Base-by-base conservation (phyloP, 768 basidiomycete species). In the Naematelia encephala region DNA sequence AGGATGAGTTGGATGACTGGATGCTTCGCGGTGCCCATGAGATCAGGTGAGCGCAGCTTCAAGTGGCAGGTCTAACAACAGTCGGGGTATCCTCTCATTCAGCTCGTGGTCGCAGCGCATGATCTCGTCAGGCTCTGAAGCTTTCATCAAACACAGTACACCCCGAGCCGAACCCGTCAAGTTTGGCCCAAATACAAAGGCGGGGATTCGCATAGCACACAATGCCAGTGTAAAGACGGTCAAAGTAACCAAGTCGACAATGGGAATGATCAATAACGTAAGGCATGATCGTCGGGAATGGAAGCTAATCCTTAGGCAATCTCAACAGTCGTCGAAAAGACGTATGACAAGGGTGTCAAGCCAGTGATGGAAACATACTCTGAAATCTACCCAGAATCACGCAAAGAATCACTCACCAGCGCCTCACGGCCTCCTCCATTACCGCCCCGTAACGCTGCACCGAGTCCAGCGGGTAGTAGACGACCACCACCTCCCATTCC, bases 1-100 rank as follows among this genome's bases (percentile, higher is more conserved):
- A 84, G 14, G 85, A 86, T 23, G 83, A 89, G 63, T 81, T 84
- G 71, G 85, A 88, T 71, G 86, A 85, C 54, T 74, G 73, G 84
- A 81, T 90, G 45, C 77, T 82, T 53, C 78, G 78, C 64, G 81
- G 84, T 21, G 86, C 87, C 1, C 82, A 82, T 21, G 75, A 84
- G 23, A 79, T 86, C 57, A 87, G 86, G 87, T 86, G 72, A 44
- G 81, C 74, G 4, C 34, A 3, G 5, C 0, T 5, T 56, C 14
- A 25, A 21, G 34, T 27, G 28, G 16, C 13, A 14, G 14, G 16
- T 43, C 61, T 54, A 39, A 57, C 45, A 22, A 19, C 59, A 88
- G 87, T 68, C 83, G 84, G 72, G 85, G 84, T 0, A 87, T 90
- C 56, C 83, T 87, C 2, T 79, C 81, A 26, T 84, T 85, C 16